Evolutionary conservation across 208 protist species (phyloP).

Genomic region (Trypanosoma boissoni): DNA sequence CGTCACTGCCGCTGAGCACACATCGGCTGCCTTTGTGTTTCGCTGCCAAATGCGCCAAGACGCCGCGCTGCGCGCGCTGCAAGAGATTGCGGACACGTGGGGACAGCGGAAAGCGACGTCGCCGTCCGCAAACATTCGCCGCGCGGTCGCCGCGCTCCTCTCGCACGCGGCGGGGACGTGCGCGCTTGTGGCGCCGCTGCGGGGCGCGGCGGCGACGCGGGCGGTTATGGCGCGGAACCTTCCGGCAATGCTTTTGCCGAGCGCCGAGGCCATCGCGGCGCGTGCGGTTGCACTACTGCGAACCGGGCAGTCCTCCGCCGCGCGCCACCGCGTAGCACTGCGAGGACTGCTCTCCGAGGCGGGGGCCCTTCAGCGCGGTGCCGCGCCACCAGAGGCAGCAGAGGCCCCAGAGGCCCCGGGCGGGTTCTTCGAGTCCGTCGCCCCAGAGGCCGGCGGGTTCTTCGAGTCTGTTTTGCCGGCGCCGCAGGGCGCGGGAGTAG

Average conservation of each 20-base stretch:
- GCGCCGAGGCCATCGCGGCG: neutral
- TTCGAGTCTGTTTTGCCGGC: constrained; percentile 22
- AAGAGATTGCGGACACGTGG: constrained; percentile 20
- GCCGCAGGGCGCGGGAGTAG: neutral
- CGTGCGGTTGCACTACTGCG: no score
- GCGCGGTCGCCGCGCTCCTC: constrained; percentile 20
- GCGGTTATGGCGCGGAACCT: neutral
- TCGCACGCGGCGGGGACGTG: constrained; percentile 18
- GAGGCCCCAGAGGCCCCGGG: neutral
- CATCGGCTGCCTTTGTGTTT: constrained; percentile 24
- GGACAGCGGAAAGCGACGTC: constrained; percentile 5
- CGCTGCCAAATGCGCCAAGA: constrained; percentile 24
- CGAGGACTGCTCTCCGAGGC: neutral
- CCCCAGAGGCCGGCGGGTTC: constrained; percentile 4
- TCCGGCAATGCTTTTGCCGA: neutral
- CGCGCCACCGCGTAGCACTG: no score
- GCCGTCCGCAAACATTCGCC: constrained; percentile 8
- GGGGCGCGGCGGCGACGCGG: neutral
- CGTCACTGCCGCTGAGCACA: constrained; percentile 17
- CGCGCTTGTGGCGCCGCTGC: constrained; percentile 8
- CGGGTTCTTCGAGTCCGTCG: neutral
- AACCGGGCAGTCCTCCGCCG: no score
- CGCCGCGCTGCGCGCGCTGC: constrained; percentile 18
- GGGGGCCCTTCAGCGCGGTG: neutral
- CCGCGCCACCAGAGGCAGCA: neutral